These are phyloP conservation scores for Brassica rapa DNA, from an alignment of 345 rosid species.

Conservation along the genomic window DNA sequence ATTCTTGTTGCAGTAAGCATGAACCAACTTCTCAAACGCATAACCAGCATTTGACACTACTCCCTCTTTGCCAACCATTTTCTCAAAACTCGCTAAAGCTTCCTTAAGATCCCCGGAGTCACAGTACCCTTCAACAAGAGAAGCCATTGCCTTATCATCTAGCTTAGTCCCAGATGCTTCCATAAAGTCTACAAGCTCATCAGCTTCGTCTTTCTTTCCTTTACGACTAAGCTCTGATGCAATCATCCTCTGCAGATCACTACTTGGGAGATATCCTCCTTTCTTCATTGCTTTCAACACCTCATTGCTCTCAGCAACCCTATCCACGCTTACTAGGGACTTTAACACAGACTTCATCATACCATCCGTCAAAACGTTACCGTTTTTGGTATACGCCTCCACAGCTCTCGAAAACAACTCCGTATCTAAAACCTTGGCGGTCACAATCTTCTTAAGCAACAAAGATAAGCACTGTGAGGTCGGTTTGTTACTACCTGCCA, in stretches of 20 bases:
- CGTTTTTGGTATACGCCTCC: conserved; percentile 51
- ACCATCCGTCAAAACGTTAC: conserved; percentile 60
- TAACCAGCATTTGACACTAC: conserved; percentile 45
- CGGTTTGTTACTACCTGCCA: conserved; percentile 62
- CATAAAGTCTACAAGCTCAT: conserved; percentile 52
- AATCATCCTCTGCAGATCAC: conserved; percentile 57
- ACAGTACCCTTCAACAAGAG: conserved; percentile 76
- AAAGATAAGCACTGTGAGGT: conserved; percentile 49
- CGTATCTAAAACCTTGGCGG: conserved; percentile 60
- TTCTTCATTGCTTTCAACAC: conserved; percentile 70
- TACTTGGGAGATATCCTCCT: conserved; percentile 50
- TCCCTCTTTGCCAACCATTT: conserved; percentile 56
- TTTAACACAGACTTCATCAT: conserved; percentile 64
- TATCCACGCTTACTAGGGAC: conserved; percentile 66
- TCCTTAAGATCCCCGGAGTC: conserved; percentile 62
- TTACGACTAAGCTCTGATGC: conserved; percentile 57
- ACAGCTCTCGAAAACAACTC: conserved; percentile 68
- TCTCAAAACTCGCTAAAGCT: conserved; percentile 59
- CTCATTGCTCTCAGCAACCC: conserved; percentile 55
- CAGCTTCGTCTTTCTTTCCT: conserved; percentile 55
- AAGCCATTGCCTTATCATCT: conserved; percentile 61
- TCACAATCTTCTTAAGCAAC: conserved; percentile 69
- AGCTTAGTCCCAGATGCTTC: conserved; percentile 53
- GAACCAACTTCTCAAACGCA: conserved; percentile 66
- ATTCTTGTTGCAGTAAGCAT: conserved; percentile 61